Base-by-base conservation (phyloP, 1,284 basidiomycete genomes). In the Naganishia sp. region DNA sequence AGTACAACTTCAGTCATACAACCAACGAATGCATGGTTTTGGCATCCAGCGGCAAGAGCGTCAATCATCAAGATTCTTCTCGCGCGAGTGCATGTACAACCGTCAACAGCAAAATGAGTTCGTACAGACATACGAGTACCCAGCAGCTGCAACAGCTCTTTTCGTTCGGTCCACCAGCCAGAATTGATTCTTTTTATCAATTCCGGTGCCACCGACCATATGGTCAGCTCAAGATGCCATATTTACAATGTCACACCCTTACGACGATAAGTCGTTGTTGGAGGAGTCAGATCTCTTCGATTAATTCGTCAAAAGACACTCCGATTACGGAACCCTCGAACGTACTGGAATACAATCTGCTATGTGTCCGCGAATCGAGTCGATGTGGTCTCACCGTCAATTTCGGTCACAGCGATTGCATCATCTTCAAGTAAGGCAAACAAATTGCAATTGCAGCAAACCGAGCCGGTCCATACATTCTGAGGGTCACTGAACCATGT, bases 391-490 rank as follows among this genome's bases (percentile, higher is more conserved):
- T 46, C 21, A 46, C 11, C 23, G 36, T 43, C 10, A 1, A 15
- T 1, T 25, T 25, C 4, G 7, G 9, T 5, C 15, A 11, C n/a
- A 42, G 16, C 6, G 25, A 45, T 21, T 28, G 21, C 5, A 50
- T 44, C 21, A 21, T 45, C 28, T 55, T 21, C 54, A n/a, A 9
- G 36, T 11, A 36, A 36, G 36, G 36, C 28, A 39, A 56, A 42
- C 39, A 36, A 1, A 23, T 55, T 10, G 53, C 39, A 2, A 44
- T 39, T 36, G 36, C 36, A 36, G 16, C 55, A 65, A 16, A 36
- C 53, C 13, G n/a, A 55, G 15, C 5, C 28, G 44, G 63, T 28
- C 44, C 46, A n/a, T 64, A 54, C 63, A 25, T 28, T n/a, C 33
- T 42, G 21, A 3, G 4, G 53, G 52, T n/a, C 21, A 33, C 25